Evolutionary conservation across 2,329 filamentous ascomycete species (phyloP).

Genomic region (Ophiosphaerella herpotricha): DNA sequence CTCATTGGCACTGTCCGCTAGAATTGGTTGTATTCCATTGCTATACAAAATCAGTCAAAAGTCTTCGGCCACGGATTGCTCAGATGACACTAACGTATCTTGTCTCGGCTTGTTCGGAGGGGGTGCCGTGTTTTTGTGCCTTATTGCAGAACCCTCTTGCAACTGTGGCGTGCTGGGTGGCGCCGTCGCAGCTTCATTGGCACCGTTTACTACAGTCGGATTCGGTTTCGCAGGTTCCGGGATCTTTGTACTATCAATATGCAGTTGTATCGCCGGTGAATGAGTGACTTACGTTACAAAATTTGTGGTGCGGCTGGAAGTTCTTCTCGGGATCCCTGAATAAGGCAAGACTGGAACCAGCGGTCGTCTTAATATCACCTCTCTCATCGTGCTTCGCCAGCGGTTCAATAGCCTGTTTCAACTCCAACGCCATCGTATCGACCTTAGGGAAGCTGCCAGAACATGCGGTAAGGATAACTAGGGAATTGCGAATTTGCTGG

Average conservation of each 20-base stretch:
- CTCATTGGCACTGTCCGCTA: conserved; percentile 19
- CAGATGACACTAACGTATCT: conserved; percentile 30
- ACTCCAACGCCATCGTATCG: conserved; percentile 79
- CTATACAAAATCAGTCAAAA: conserved; percentile 25
- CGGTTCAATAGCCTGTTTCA: conserved; percentile 68
- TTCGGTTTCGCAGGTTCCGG: conserved; percentile 22
- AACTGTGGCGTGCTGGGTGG: conserved; percentile 51
- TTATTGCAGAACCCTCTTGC: conserved; percentile 43
- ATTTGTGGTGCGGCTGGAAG: conserved; percentile 77
- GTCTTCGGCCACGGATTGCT: neutral
- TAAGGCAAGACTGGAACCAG: conserved; percentile 71
- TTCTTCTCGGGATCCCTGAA: conserved; percentile 68
- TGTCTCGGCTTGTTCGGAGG: conserved; percentile 64
- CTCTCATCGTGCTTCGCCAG: conserved; percentile 63
- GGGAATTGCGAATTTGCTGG: conserved; percentile 97
- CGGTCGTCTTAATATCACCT: conserved; percentile 75
- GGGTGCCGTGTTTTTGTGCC: conserved; percentile 60
- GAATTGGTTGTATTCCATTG: conserved; percentile 38
- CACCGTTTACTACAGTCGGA: conserved; percentile 27
- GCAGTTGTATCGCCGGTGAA: neutral
- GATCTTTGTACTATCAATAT: conserved; percentile 22
- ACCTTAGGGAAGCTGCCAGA: conserved; percentile 84
- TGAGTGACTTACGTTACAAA: conserved; percentile 63
- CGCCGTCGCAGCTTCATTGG: conserved; percentile 31
- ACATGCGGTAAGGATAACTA: conserved; percentile 82